phyloP scores from a whole-genome alignment of 2,329 filamentous ascomycete species.

The Pseudogymnoascus sp. region DNA sequence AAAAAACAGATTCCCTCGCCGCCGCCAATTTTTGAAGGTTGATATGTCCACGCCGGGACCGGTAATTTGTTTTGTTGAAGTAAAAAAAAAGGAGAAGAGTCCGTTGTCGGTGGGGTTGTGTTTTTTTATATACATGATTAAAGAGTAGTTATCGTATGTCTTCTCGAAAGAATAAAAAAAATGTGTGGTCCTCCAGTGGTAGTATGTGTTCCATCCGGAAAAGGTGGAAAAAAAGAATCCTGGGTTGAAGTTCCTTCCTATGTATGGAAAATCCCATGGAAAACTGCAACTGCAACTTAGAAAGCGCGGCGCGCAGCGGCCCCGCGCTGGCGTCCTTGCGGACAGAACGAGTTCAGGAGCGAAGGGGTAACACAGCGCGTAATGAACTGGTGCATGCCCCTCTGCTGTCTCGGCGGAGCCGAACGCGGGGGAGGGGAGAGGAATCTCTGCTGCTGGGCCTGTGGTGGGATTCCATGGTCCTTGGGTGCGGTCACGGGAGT shows the following conservation, averaged over 20 bases:
- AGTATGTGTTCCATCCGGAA: not conserved
- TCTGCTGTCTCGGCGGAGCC: not conserved
- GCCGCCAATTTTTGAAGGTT: not conserved
- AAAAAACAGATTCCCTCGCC: not conserved
- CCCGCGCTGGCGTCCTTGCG: not conserved
- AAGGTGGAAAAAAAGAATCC: not conserved
- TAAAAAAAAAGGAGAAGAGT: not conserved
- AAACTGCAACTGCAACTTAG: not conserved
- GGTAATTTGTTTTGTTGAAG: not conserved
- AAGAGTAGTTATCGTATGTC: not conserved
- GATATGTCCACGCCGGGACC: not conserved
- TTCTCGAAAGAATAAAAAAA: not conserved
- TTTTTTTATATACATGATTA: not conserved
- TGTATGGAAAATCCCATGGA: not conserved
- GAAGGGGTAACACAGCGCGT: not conserved
- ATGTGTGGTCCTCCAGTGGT: not conserved
- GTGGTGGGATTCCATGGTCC: not conserved
- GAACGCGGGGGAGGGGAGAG: not conserved
- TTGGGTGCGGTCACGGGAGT: conserved; percentile 12
- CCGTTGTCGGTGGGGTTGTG: not conserved
- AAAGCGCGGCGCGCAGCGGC: not conserved
- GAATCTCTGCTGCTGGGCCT: not conserved
- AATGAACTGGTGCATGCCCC: not conserved
- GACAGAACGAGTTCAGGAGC: not conserved
- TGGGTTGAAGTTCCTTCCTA: not conserved